Evolutionary conservation across 345 rosid genomes (phyloP), one percentile per base, ranked within the genome.

Genomic region (Ceriops tagal): DNA sequence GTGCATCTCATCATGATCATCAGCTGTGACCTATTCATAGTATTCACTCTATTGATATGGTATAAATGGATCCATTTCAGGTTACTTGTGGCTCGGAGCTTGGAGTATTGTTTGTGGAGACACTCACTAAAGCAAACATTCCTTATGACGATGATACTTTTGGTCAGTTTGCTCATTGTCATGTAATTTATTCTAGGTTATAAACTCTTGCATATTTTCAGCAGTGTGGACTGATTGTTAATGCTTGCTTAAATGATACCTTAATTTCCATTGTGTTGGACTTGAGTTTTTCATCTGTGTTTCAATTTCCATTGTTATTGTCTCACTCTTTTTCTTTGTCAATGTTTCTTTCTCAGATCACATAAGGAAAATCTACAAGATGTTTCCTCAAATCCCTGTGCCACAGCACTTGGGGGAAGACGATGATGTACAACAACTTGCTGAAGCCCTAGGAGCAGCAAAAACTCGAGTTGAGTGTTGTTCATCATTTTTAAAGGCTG

Each of bases 1-100:
- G 19, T 43, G 49, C 49, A 43, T 43, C 22, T 55, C 24, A 26
- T 55, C 22, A 31, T n/a, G 61, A 26, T 60, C 53, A 27, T 55
- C 13, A 24, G 27, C 58, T 55, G 3, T 53, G 62, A 15, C 63
- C 4, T 63, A 58, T 61, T 63, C 26, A 11, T 53, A 4, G 28
- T 13, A 39, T 69, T 11, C 34, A 58, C 60, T 76, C 37, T 18
- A 34, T 53, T 60, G 10, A 75, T 49, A 6, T 47, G 24, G 62
- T 49, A 62, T 20, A 35, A 60, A 49, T 49, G 28, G 37, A 26
- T 47, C 28, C 21, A 56, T 69, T 80, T 80, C 89, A 95, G 98
- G 78, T 95, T 61, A 90, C 86, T 51, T 95, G 98, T 74, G 99
- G 98, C 46, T 90, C 97, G 0, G 96, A 95, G 78, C 97, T 95